Base-by-base conservation (phyloP, 192 early-diverging fungal genomes). In the Umbelopsis isabellina region DNA sequence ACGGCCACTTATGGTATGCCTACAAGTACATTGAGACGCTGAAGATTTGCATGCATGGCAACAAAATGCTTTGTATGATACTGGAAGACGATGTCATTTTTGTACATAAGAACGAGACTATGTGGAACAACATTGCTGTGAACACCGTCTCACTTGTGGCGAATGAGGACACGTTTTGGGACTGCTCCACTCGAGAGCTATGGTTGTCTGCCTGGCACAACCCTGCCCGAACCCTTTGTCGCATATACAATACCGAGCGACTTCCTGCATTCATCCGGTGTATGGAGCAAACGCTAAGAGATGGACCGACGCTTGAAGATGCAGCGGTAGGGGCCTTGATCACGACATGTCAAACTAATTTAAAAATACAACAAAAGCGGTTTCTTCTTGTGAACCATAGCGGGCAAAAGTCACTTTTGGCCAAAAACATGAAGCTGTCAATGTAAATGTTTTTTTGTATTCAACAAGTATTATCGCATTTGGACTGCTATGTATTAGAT, bases 21-120 rank as follows among this genome's bases (percentile, higher is more conserved):
- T 61, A 61, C 55, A 61, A 61, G 16, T 61, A 61, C 30, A 8
- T 61, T 22, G 55, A 61, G 12, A 61, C 55, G 2, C 16, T 61
- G 55, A 61, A 61, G 55, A 61, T 61, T 15, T 61, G 55, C 15
- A 25, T 35, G 30, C 21, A 33, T 16, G 55, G 55, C 30, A n/a
- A 61, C 15, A 61, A 61, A 35, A 61, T 61, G 55, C 55, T 61
- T 30, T 61, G 55, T 35, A 61, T 61, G 55, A 35, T 61, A 22
- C 7, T 61, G 30, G 55, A 61, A 18, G 55, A 61, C 8, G 55
- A 61, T 35, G 16, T 61, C 7, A 18, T 61, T 7, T 61, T 61
- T 30, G 10, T 61, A 35, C 55, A 61, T 16, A 33, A 61, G 27
- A 61, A 61, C 30, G 55, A 61, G 30, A 61, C 55, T 0, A 61